Base-by-base conservation (phyloP, 2,329 filamentous ascomycete species). In the Stachybotrys elegans region DNA sequence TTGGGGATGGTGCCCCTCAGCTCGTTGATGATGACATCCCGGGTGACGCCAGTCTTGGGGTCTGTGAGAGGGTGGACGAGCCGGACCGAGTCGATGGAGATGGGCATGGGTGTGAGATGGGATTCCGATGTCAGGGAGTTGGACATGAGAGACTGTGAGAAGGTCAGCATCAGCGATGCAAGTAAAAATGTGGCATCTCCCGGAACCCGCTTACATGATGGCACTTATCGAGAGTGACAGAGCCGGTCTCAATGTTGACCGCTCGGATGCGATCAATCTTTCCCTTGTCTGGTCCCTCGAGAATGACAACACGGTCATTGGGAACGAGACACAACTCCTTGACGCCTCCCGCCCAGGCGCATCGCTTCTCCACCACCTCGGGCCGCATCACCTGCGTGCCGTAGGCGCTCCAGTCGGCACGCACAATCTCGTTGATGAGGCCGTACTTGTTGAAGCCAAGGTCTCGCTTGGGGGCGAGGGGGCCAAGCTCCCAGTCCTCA, bases 291-390 rank as follows among this genome's bases (percentile, higher is more conserved):
- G 76, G 77, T 8, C 92, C 91, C 48, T 84, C 80, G 43, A 89
- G 68, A 46, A 97, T 69, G 43, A 92, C 87, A 23, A 96, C 90
- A 47, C 93, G 79, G 66, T 97, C 93, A 6, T 83, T 82, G 4
- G 68, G 59, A 20, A 74, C 77, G 46, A 91, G 69, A 52, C 81
- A 84, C 48, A 87, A 71, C 62, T 75, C 75, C 52, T 70, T 70
- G 23, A 65, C 52, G 27, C 72, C 73, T 36, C 78, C 76, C n/a
- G 75, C 74, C 78, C 78, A 82, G 22, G 65, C 71, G 49, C 69
- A 72, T 32, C 76, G 65, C 51, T 68, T 62, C 44, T 67, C 61
- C 22, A 66, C 48, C 43, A 74, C 53, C 52, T 64, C 59, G 5
- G 55, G 56, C 6, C 55, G 60, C 42, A 59, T 54, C 13, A 49